These are phyloP conservation scores for Ceratocystis colombiana DNA, from an alignment of 2,329 filamentous ascomycete species.

Conservation along the genomic window DNA sequence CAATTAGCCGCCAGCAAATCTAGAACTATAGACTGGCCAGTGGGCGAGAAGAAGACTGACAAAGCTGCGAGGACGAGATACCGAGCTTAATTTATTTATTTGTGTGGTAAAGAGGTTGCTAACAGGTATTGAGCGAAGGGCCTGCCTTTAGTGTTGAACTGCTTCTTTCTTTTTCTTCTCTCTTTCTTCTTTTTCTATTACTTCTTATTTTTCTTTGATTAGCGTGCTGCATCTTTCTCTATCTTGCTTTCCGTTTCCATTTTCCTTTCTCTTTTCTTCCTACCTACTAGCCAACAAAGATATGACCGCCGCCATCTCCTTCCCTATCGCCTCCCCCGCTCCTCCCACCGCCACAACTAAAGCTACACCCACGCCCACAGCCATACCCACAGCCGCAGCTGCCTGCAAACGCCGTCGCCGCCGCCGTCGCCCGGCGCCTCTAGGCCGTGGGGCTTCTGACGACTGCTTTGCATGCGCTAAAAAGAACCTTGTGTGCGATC, in stretches of 20 bases:
- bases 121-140: too few relatives aligned
- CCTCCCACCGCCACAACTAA: slow-evolving; percentile 39
- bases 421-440: slow-evolving; percentile 61
- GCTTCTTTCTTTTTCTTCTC: background rate
- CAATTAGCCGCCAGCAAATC: background rate
- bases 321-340: slow-evolving; percentile 35
- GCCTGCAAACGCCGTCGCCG: slow-evolving; percentile 51
- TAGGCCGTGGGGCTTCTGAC: slow-evolving; percentile 77
- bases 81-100: too few relatives aligned
- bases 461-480: slow-evolving; percentile 93
- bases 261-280: background rate
- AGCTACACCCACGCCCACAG: slow-evolving; percentile 29
- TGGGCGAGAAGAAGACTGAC: background rate
- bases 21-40: background rate
- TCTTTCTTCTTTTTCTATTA: background rate
- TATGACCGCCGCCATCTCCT: slow-evolving; percentile 38
- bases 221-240: background rate
- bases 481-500: slow-evolving; percentile 75
- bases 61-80: background rate
- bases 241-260: background rate
- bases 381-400: slow-evolving; percentile 37
- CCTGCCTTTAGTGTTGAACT: background rate
- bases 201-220: background rate
- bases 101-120: too few relatives aligned
- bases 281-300: background rate